A percentile compares a stretch with the other conserved stretches of the same genome.
phyloP scores from a whole-genome alignment of 176 grass and related monocot species.

The Oryza meridionalis region DNA sequence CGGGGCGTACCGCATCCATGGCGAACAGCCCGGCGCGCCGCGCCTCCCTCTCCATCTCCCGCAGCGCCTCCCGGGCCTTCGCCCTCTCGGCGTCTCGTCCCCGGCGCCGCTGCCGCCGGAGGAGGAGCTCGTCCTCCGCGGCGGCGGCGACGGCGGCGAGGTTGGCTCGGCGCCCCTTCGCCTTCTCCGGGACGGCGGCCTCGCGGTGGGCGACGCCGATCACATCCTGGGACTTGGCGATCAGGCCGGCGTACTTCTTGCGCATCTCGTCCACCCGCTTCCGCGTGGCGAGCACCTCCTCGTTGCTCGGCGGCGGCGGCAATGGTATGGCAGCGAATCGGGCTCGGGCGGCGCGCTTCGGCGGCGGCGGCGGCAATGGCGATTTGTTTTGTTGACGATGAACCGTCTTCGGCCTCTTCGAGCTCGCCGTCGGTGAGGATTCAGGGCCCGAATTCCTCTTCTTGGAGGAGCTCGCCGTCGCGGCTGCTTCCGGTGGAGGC shows the following conservation, averaged over 20 bases:
- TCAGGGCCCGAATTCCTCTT: not conserved
- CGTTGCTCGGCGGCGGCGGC: not conserved
- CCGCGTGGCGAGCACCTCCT: not conserved
- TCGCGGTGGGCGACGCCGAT: not conserved
- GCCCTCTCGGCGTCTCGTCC: not conserved
- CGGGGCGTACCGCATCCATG: not conserved
- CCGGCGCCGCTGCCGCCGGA: not conserved
- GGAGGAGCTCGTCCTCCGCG: not conserved
- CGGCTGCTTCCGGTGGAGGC: not conserved
- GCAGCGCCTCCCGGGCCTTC: not conserved
- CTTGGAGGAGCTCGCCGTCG: not conserved
- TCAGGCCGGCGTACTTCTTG: not conserved
- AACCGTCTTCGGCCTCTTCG: not conserved
- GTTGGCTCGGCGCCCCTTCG: not conserved
- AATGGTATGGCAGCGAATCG: not conserved
- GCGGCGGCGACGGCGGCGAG: not conserved
- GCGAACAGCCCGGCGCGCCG: not conserved
- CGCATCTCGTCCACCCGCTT: not conserved
- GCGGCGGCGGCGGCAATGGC: not conserved
- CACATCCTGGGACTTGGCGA: conserved; percentile 19
- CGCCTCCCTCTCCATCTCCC: not conserved
- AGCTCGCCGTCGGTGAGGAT: not conserved
- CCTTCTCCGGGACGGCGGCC: not conserved
- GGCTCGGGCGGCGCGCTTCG: not conserved
- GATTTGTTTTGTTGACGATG: not conserved